Conservation (phyloP, 2,329 filamentous ascomycete genomes). For the Phialocephala sp. region DNA sequence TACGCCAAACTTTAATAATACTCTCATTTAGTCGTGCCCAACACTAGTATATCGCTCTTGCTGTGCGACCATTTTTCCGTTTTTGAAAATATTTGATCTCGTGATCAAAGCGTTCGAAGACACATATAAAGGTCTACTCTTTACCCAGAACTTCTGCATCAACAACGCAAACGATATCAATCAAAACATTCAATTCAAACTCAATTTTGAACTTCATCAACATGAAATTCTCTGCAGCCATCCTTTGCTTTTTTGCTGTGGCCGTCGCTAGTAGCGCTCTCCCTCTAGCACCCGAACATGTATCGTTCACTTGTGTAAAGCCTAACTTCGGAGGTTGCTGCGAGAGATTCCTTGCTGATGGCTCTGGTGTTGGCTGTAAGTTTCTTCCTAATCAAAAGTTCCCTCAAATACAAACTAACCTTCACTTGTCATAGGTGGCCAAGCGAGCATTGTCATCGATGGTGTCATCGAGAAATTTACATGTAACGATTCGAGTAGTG, state of each 20-base stretch:
- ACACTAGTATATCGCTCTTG: neutral
- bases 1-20: no score
- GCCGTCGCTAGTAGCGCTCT: neutral
- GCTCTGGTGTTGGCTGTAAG: neutral
- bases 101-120: neutral
- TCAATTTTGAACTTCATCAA: neutral
- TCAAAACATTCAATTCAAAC: neutral
- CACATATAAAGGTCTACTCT: neutral
- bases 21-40: no score
- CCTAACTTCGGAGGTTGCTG: slow-evolving; percentile 2
- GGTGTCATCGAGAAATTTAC: neutral
- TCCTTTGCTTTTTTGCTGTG: neutral
- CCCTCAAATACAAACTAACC: neutral
- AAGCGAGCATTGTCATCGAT: neutral
- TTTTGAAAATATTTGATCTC: neutral
- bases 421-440: neutral
- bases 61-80: neutral
- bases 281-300: neutral
- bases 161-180: neutral
- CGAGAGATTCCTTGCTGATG: neutral
- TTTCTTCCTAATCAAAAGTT: neutral
- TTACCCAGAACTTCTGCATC: neutral
- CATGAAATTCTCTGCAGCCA: neutral
- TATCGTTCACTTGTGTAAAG: neutral
- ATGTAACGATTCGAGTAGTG: neutral